These are phyloP conservation scores for Suillus occidentalis DNA, from an alignment of 768 basidiomycete species.

Conservation along the genomic window DNA sequence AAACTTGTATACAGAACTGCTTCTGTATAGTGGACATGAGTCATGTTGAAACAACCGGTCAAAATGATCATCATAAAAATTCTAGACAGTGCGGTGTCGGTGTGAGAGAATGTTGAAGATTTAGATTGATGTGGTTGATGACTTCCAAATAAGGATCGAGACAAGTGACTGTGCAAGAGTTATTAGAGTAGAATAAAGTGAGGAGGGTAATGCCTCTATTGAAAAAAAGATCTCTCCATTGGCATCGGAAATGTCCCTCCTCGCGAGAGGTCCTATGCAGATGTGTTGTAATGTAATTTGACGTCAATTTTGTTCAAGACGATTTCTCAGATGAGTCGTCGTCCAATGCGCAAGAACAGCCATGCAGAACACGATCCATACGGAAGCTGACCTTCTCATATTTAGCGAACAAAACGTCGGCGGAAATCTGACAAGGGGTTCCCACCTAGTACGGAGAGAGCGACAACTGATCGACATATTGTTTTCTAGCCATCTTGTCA, in stretches of 20 bases:
- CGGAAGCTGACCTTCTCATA: background rate
- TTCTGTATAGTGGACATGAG: background rate
- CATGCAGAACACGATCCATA: background rate
- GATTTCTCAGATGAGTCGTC: background rate
- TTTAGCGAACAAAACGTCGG: background rate
- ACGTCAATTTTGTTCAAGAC: background rate
- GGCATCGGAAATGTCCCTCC: background rate
- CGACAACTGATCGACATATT: background rate
- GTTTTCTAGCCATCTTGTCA: background rate
- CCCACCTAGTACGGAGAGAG: background rate
- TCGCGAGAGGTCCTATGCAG: background rate
- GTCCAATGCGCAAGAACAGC: background rate
- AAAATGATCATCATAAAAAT: background rate
- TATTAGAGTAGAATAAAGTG: background rate
- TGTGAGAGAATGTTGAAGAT: background rate
- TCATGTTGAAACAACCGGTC: background rate
- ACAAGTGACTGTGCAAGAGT: background rate
- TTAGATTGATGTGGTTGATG: background rate
- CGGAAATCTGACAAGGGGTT: background rate
- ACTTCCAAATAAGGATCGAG: background rate
- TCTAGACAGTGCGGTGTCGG: background rate
- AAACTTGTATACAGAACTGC: background rate
- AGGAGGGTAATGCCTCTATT: background rate
- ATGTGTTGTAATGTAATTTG: background rate
- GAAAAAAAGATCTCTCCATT: background rate